These are phyloP conservation scores for Andrographis paniculata DNA, from an alignment of 305 asterid genomes.

Conservation along the genomic window DNA sequence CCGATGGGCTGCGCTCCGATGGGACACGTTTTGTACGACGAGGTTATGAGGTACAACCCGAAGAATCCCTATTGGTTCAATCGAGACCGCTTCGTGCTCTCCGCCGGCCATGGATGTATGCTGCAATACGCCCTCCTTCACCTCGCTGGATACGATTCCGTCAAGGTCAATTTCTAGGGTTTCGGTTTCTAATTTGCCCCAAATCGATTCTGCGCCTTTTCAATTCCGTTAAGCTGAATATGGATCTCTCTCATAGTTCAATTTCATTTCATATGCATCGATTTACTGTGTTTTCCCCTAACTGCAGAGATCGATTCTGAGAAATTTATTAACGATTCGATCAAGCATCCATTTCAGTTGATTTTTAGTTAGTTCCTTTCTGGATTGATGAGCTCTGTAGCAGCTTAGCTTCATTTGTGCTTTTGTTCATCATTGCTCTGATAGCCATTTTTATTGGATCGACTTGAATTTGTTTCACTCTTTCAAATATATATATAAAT, in stretches of 20 bases:
- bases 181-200: too few species aligned
- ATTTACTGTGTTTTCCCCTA: background rate
- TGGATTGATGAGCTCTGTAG: too few species aligned
- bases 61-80: conserved; percentile 95
- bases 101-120: conserved; percentile 99
- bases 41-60: conserved; percentile 90
- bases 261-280: too few species aligned
- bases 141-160: conserved; percentile 89
- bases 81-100: conserved; percentile 88
- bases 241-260: background rate
- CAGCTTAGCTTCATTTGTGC: too few species aligned
- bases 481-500: too few species aligned
- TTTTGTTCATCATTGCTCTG: too few species aligned
- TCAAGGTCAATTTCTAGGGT: conserved; percentile 41
- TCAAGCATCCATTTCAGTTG: too few species aligned
- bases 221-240: background rate
- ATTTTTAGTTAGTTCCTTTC: too few species aligned
- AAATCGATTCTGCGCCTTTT: background rate
- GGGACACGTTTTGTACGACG: conserved; percentile 91
- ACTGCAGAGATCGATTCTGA: background rate
- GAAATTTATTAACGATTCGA: background rate
- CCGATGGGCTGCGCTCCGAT: conserved; percentile 98
- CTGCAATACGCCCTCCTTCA: conserved; percentile 97
- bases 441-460: too few species aligned
- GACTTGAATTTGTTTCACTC: too few species aligned